A percentile compares a stretch with the other conserved stretches of the same genome.
Evolutionary conservation across 805 yeast genomes (phyloP).

Genomic region (Hanseniaspora nectarophila): DNA sequence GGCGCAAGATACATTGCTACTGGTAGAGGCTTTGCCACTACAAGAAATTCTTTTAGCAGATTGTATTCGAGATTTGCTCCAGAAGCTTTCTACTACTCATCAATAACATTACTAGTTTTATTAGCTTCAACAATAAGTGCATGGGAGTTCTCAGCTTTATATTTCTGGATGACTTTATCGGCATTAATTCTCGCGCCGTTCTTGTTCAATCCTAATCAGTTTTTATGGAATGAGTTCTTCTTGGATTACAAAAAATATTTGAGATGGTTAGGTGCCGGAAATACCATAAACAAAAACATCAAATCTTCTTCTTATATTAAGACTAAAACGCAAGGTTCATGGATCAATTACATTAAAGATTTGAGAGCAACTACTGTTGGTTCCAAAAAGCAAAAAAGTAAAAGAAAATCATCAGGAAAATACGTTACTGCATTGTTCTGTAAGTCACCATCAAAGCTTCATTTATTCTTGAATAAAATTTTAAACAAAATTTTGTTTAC

Average conservation of each 20-base stretch:
- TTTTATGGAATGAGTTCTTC: slow-evolving; percentile 89
- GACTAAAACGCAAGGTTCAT: slow-evolving; percentile 21
- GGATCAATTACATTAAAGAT: slow-evolving; percentile 41
- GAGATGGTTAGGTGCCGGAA: slow-evolving; percentile 59
- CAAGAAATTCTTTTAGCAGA: slow-evolving; percentile 63
- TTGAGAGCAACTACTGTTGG: slow-evolving; percentile 47
- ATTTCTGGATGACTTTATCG: slow-evolving; percentile 95
- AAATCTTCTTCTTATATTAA: neutral
- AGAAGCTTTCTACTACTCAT: slow-evolving; percentile 73
- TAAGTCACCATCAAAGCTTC: slow-evolving; percentile 31
- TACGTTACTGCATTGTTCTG: slow-evolving; percentile 1
- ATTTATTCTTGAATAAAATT: slow-evolving; percentile 29
- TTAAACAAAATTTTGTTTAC: slow-evolving; percentile 32
- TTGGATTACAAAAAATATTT: slow-evolving; percentile 90
- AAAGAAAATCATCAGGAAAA: slow-evolving; percentile 29
- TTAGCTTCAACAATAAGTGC: slow-evolving; percentile 61
- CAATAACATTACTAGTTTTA: slow-evolving; percentile 60
- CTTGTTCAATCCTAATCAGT: slow-evolving; percentile 94
- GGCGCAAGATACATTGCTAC: slow-evolving; percentile 82
- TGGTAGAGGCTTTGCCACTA: slow-evolving; percentile 77
- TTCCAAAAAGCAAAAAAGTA: slow-evolving; percentile 35
- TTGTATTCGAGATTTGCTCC: slow-evolving; percentile 69
- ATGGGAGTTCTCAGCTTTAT: slow-evolving; percentile 86
- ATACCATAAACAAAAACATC: slow-evolving; percentile 24
- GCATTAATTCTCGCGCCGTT: slow-evolving; percentile 88